Percentiles rank a stretch among this genome's conserved stretches.
Evolutionary conservation across 2,329 filamentous ascomycete genomes (phyloP).

Genomic region (Sporothrix euskadiensis): DNA sequence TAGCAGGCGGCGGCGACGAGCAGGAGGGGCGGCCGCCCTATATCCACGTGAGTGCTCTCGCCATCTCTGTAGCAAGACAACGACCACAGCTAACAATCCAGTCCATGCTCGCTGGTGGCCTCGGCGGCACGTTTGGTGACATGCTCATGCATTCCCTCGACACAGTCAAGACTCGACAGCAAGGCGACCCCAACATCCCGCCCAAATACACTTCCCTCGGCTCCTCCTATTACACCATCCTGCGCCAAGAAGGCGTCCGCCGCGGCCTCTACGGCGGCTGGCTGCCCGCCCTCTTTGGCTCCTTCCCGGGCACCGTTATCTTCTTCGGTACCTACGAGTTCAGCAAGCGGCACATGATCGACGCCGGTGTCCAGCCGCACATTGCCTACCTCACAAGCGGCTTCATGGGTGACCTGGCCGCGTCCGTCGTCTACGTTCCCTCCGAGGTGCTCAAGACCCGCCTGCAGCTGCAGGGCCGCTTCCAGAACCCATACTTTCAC

Average conservation of each 20-base stretch:
- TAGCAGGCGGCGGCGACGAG: constrained; percentile 39
- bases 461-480: constrained; percentile 87
- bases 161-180: constrained; percentile 96
- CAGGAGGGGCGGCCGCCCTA: constrained; percentile 62
- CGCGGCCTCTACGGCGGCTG: constrained; percentile 93
- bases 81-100: constrained; percentile 42
- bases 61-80: neutral
- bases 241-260: constrained; percentile 83
- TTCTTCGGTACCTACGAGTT: constrained; percentile 98
- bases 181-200: constrained; percentile 90
- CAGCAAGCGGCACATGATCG: constrained; percentile 87
- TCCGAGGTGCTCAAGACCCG: constrained; percentile 98
- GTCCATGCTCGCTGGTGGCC: constrained; percentile 93
- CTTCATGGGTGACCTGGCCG: constrained; percentile 89
- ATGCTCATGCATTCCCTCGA: constrained; percentile 99
- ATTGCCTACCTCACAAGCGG: constrained; percentile 84
- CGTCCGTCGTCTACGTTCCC: constrained; percentile 91
- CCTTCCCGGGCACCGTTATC: constrained; percentile 87
- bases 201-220: constrained; percentile 90
- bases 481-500: constrained; percentile 90
- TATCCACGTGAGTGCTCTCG: constrained; percentile 53
- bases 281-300: constrained; percentile 83
- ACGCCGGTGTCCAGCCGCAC: constrained; percentile 76
- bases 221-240: constrained; percentile 89
- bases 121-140: constrained; percentile 90